These are phyloP conservation scores for Phytomonas sp. DNA, from an alignment of 208 protist species.

Conservation along the genomic window DNA sequence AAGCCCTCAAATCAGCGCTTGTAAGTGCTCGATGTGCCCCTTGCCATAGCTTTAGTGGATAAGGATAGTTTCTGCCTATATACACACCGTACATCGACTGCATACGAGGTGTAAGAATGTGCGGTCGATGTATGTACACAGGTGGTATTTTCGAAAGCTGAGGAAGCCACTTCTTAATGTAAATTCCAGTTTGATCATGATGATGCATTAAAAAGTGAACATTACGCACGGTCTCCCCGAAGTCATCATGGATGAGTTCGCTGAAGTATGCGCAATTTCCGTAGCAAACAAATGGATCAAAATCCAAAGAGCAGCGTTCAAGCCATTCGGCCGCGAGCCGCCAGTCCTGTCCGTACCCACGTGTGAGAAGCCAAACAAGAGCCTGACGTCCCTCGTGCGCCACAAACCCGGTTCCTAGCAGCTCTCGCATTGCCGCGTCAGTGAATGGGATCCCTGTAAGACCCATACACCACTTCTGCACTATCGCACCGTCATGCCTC, in stretches of 20 bases:
- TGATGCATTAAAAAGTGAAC: conserved; percentile 77
- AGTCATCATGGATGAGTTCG: conserved; percentile 75
- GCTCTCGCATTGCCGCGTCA: conserved; percentile 82
- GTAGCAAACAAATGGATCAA: conserved; percentile 86
- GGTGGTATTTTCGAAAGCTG: conserved; percentile 77
- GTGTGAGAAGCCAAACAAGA: conserved; percentile 72
- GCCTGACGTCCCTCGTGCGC: conserved; percentile 68
- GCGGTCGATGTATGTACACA: conserved; percentile 85
- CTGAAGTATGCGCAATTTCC: conserved; percentile 72
- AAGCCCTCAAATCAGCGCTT: conserved; percentile 41
- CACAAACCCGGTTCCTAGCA: conserved; percentile 71
- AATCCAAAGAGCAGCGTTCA: conserved; percentile 83
- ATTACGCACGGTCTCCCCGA: conserved; percentile 70
- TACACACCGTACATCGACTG: conserved; percentile 78
- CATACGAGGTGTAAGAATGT: conserved; percentile 80
- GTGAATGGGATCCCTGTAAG: conserved; percentile 84
- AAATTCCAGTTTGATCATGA: conserved; percentile 86
- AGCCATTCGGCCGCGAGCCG: conserved; percentile 85
- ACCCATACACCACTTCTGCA: conserved; percentile 77
- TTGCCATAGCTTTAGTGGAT: conserved; percentile 86
- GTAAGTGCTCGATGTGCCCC: conserved; percentile 55
- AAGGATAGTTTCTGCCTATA: conserved; percentile 81
- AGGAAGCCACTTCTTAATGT: conserved; percentile 86
- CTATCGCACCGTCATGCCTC: conserved; percentile 70
- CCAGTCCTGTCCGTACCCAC: conserved; percentile 86